A percentile compares a stretch with the other conserved stretches of the same genome.
Evolutionary conservation across 441 rosid genomes (phyloP).

Genomic region (Adansonia rubrostipa): DNA sequence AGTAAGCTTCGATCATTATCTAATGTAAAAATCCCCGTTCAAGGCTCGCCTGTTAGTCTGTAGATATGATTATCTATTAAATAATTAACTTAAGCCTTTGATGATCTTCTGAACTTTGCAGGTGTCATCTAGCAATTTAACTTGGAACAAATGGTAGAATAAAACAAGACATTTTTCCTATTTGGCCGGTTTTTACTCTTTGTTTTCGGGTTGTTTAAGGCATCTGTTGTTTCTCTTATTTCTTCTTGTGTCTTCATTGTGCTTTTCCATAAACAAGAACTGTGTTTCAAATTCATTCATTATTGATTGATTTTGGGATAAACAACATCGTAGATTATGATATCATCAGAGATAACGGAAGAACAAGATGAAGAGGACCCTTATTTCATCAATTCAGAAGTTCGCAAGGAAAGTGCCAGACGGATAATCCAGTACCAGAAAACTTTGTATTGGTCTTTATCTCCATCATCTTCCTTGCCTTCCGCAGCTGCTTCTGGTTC

Average conservation of each 20-base stretch:
- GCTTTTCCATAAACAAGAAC: neutral
- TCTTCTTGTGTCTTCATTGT: conserved; percentile 8
- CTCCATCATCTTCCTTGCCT: conserved; percentile 29
- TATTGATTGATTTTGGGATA: neutral
- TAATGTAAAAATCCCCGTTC: neutral
- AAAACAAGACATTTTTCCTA: neutral
- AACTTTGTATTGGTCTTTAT: conserved; percentile 36
- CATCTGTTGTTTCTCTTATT: neutral
- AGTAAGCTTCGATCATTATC: neutral
- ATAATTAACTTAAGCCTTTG: neutral
- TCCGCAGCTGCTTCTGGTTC: conserved; percentile 32
- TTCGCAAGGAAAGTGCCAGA: conserved; percentile 37
- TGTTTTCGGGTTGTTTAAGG: neutral
- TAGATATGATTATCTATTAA: too few species aligned
- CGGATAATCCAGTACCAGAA: conserved; percentile 42
- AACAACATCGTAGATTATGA: conserved; percentile 1
- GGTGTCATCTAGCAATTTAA: neutral
- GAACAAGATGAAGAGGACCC: conserved; percentile 31
- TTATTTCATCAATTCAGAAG: conserved; percentile 24
- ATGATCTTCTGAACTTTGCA: neutral
- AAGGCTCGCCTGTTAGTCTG: neutral
- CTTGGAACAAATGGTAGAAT: neutral
- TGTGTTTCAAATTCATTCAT: neutral
- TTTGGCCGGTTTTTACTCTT: conserved; percentile 28
- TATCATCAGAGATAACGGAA: conserved; percentile 45